Percentiles rank a stretch among this genome's conserved stretches.
Conservation (phyloP, 148 eudicot species). For the Rhododendron williamsianum region DNA sequence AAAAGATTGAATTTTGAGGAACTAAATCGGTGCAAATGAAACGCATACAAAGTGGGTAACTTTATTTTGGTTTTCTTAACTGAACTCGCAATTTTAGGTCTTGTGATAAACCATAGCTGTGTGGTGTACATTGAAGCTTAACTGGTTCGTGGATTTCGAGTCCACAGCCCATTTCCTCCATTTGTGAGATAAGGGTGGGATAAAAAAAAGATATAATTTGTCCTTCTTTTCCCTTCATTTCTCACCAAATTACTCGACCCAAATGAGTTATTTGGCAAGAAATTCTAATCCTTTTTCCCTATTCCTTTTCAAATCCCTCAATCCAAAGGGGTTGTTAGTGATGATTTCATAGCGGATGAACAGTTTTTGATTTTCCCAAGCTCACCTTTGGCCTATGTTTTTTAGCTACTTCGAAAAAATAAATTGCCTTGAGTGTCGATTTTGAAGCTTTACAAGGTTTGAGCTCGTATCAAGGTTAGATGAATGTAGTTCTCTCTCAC, state of each 20-base stretch:
- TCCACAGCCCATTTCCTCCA: background rate
- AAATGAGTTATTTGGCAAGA: background rate
- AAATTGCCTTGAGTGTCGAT: background rate
- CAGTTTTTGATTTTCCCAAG: background rate
- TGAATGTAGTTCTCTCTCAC: background rate
- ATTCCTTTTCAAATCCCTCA: too few species aligned
- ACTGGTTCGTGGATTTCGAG: background rate
- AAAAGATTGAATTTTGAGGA: background rate
- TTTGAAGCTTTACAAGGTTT: background rate
- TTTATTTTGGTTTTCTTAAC: background rate
- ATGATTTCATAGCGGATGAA: background rate
- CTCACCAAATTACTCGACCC: background rate
- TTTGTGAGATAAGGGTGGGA: background rate
- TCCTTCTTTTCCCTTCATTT: background rate
- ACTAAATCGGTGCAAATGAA: background rate
- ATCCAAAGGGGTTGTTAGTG: background rate
- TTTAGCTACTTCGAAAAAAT: background rate
- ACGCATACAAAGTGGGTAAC: background rate
- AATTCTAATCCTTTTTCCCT: background rate
- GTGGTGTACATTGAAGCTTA: background rate
- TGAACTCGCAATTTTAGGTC: background rate
- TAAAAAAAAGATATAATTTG: too few species aligned
- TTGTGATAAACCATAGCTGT: background rate
- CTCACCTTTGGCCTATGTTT: background rate
- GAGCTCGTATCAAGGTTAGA: background rate